Evolutionary conservation across 352 stramenopile genomes (phyloP), one percentile per base, ranked within the genome.

Genomic region (Phytopythium aichiense): DNA sequence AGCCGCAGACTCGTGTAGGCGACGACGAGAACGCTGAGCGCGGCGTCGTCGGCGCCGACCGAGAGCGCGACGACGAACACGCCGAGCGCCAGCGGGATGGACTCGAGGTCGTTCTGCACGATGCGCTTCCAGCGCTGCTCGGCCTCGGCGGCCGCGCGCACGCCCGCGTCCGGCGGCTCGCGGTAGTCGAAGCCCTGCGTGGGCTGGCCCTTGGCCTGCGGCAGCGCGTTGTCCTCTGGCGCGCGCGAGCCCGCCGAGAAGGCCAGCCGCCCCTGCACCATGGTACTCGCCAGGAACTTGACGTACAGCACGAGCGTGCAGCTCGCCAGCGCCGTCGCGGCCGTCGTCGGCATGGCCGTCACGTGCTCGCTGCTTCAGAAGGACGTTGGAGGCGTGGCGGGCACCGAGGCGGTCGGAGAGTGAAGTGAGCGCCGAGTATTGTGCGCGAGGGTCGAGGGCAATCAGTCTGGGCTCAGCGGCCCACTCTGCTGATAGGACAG

Each of bases 101-200:
- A 81, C 65, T 85, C 77, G 25, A 85, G 49, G 56, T 87, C 77
- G 68, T 88, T 88, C 52, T 69, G 61, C 37, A 83, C 62, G 56
- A 88, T 85, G 46, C 73, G 72, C n/a, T 74, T 67, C 75, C 78
- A 88, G 35, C 78, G 77, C 60, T 72, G 56, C 64, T 84, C 75
- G 51, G 67, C 63, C n/a, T 72, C 49, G 30, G 59, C 58, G 40
- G 71, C 70, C n/a, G 66, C 38, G 31, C 67, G 65, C 15, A 69
- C 60, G 25, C 53, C 46, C 63, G 65, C 69, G 22, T 75, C 72
- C 20, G 63, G 45, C 15, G n/a, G 22, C 25, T 31, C 23, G 7
- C 20, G 23, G 49, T 55, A 55, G 49, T 55, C 49, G 25, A 55
- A 55, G 63, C 66, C 51, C 45, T 71, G 38, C 25, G 45, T 49